A percentile compares a stretch with the other conserved stretches of the same genome.
Conservation (phyloP, 176 grass and related monocot species). For the maize (Zea mays) region DNA sequence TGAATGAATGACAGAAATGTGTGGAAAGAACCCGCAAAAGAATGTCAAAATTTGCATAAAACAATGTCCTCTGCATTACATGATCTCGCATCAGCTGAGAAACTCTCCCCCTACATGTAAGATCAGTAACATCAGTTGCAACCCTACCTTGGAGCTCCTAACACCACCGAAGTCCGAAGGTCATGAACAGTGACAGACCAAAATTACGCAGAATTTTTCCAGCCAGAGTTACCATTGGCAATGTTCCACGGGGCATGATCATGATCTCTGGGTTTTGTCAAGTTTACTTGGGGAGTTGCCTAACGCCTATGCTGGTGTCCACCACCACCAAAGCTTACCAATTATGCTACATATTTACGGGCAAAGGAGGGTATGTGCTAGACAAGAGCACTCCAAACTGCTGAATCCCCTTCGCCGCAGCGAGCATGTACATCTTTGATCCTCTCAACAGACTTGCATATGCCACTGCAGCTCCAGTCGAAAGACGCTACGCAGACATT, state of each 20-base stretch:
- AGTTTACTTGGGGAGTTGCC: not conserved
- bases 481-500: constrained; percentile 76
- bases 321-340: constrained; percentile 4
- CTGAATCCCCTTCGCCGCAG: constrained; percentile 70
- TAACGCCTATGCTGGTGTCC: not conserved
- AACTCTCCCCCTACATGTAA: constrained; percentile 10
- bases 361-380: constrained; percentile 18
- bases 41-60: constrained; percentile 46
- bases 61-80: constrained; percentile 25
- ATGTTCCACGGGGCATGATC: not conserved
- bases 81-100: constrained; percentile 3
- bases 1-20: not conserved
- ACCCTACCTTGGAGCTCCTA: not conserved
- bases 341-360: constrained; percentile 44
- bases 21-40: not conserved
- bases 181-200: not conserved
- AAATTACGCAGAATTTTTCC: not conserved
- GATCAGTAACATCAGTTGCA: constrained; percentile 24
- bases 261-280: not conserved
- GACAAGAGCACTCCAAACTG: constrained; percentile 70
- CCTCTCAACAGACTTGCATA: constrained; percentile 82
- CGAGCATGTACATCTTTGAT: constrained; percentile 64
- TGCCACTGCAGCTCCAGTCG: constrained; percentile 86
- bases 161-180: not conserved
- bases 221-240: constrained; percentile 1